A percentile compares a stretch with the other conserved stretches of the same genome.
These are phyloP conservation scores for Leucaena leucocephala DNA, from an alignment of 306 rosid genomes.

Conservation along the genomic window DNA sequence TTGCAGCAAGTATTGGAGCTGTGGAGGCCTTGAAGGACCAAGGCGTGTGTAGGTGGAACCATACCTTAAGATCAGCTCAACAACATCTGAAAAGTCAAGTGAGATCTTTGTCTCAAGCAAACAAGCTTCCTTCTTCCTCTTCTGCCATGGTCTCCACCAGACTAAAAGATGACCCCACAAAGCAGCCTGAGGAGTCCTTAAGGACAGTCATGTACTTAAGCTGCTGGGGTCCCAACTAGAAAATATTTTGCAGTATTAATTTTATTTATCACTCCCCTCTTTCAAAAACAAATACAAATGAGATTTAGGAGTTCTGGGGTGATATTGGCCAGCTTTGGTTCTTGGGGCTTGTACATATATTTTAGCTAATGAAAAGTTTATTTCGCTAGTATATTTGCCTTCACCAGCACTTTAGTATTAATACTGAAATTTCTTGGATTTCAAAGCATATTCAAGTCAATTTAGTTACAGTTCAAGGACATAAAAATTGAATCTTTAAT, in stretches of 20 bases:
- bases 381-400: not conserved
- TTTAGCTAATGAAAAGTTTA: too few species aligned
- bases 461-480: too few species aligned
- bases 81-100: not conserved
- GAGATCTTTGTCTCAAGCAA: not conserved
- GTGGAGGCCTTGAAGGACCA: too few species aligned
- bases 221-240: not conserved
- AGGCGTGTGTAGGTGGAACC: too few species aligned
- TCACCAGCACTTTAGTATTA: not conserved
- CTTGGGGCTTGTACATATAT: not conserved
- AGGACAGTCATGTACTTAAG: not conserved
- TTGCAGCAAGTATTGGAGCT: too few species aligned
- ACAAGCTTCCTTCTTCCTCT: not conserved
- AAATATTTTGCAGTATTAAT: not conserved
- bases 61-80: too few species aligned
- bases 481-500: too few species aligned
- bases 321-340: not conserved
- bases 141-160: not conserved
- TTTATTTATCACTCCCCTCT: not conserved
- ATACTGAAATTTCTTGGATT: too few species aligned
- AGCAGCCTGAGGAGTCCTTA: not conserved
- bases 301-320: not conserved
- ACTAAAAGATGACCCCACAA: not conserved
- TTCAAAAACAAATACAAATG: not conserved
- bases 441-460: too few species aligned